Evolutionary conservation across 75 land plant genomes (phyloP), one percentile per base, ranked within the genome.

Genomic region (Pinus tabuliformis): DNA sequence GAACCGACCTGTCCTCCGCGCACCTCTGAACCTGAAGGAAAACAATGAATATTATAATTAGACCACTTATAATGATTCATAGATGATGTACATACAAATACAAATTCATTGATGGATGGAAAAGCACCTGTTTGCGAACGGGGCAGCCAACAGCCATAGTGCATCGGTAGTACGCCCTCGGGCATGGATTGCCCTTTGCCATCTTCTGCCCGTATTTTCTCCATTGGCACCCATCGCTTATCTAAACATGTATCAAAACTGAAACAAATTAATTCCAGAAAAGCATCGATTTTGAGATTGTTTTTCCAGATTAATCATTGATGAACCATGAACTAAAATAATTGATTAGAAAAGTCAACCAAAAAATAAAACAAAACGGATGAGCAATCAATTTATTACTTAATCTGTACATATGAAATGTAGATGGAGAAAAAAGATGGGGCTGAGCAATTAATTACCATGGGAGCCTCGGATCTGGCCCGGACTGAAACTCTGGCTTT

Each of bases 191-290:
- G 57, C 98, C 98, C 76, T 95, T 95, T 7, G 98, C 91, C 70
- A 95, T 93, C 81, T 95, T 93, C 66, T 95, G 98, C 12, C 98
- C 98, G 79, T 95, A 95, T 62, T 95, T 95, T 78, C 98, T 87
- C 98, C 98, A 95, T 81, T 95, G 98, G 75, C 96, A 95, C 45
- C 98, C 98, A 84, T 95, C 98, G 62, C 81, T 89, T 91, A 93
- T 90, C 98, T 95, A 76, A 49, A 49, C 54, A 49, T 49, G 54
- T 49, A 49, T 0, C 54, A 49, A 49, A 49, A 49, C 12, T 2
- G 11, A 49, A 8, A 49, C 54, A 49, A 49, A 49, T 49, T 49
- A 49, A 49, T 8, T 49, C 54, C 54, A 8, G 54, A 9, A 49
- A 49, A 45, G 9, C 49, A 45, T 26, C 26, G 26, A 26, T 26